Evolutionary conservation across 108 stramenopile genomes (phyloP), one percentile per base, ranked within the genome.

Genomic region (Epipyxis sp.): DNA sequence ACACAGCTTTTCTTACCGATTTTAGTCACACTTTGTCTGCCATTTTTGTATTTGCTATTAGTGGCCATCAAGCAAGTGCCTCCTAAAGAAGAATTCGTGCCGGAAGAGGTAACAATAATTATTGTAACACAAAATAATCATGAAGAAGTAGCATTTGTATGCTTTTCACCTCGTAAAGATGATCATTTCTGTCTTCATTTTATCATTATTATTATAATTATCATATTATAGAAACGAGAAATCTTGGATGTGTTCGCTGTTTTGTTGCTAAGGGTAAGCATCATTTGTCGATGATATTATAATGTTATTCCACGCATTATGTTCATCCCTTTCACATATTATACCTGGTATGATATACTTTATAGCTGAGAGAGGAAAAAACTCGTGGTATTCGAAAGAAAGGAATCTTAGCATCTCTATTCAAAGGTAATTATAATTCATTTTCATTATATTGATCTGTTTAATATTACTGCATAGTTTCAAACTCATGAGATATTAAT

Each of bases 1-100:
- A 65, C 61, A 32, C 61, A 65, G 25, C 34, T 65, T 16, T 29
- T 37, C 6, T 16, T 65, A 6, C 61, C 61, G 25, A 10, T 65
- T 16, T 6, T 32, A 32, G 61, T 65, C 30, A 10, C 34, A 6
- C 6, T 65, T 16, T 6, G 6, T 10, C 10, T 65, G 27, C 61
- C 61, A 6, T 65, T 65, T 6, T 6, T 65, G 27, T 65, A 65
- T 25, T 37, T 3, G 3, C 34, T 25, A 6, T 32, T 65, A 10
- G 61, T 65, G 34, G 27, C 34, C 34, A 65, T 65, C 25, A 16
- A 25, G 3, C 61, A 65, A 32, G 61, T 65, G 61, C 61, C 61
- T 6, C 61, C 61, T 10, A 65, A 65, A 37, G 61, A 65, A 3
- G 61, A 65, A 25, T 65, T 32, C 61, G 34, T 13, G 6, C 6